A percentile compares a stretch with the other conserved stretches of the same genome.
These are phyloP conservation scores for Primulina tabacum DNA, from an alignment of 257 asterid genomes.

Conservation along the genomic window DNA sequence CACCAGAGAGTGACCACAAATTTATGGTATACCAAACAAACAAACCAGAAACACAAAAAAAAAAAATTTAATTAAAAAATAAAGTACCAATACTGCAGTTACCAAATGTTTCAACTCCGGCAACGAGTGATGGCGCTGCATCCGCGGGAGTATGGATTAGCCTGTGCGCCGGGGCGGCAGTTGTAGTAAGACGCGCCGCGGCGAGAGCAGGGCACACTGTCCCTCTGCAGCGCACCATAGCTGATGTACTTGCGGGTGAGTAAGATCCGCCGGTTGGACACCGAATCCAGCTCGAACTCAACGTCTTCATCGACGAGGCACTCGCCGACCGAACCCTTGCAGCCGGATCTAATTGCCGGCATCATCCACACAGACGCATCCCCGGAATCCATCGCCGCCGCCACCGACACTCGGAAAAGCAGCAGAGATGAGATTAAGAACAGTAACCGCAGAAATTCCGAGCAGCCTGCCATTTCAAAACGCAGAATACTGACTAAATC, in stretches of 20 bases:
- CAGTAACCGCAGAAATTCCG: slow-evolving; percentile 25
- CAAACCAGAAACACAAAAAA: not conserved
- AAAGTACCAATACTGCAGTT: slow-evolving; percentile 16
- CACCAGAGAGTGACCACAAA: not conserved
- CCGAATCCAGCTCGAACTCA: slow-evolving; percentile 78
- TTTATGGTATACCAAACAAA: not conserved
- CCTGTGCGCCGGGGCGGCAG: slow-evolving; percentile 83
- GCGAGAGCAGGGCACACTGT: slow-evolving; percentile 83
- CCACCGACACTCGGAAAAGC: slow-evolving; percentile 37
- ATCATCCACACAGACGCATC: slow-evolving; percentile 49
- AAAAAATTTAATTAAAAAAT: not conserved
- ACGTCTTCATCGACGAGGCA: slow-evolving; percentile 50
- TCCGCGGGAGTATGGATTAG: slow-evolving; percentile 85
- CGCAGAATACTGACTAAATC: not conserved
- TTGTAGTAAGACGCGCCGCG: slow-evolving; percentile 95
- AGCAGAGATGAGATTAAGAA: slow-evolving; percentile 26
- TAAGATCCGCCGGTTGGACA: slow-evolving; percentile 72
- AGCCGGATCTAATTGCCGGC: slow-evolving; percentile 57
- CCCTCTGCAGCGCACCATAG: slow-evolving; percentile 90
- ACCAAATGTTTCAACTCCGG: slow-evolving; percentile 45
- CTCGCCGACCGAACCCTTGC: slow-evolving; percentile 57
- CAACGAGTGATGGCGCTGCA: slow-evolving; percentile 92
- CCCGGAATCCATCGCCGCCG: slow-evolving; percentile 39
- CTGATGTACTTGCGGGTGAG: slow-evolving; percentile 67
- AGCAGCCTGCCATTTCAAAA: slow-evolving; percentile 28